Base-by-base conservation (phyloP, 768 basidiomycete species). In the Cantharellus cinnabarinus region DNA sequence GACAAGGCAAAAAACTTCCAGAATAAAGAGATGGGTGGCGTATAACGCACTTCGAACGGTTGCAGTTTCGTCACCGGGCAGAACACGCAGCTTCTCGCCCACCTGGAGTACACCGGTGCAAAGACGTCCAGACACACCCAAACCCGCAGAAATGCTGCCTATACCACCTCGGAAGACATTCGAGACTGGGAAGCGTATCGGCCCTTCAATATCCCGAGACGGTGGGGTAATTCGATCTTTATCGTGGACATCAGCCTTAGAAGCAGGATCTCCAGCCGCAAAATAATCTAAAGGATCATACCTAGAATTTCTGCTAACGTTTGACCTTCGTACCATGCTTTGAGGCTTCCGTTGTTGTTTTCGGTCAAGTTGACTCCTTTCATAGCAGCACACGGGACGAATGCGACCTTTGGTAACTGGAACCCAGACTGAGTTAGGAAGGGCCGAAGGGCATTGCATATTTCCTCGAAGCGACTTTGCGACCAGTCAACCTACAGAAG, bases 361-460 rank as follows among this genome's bases (percentile, higher is more conserved):
- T 73, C 68, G 3, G 78, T 76, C 15, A 97, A 75, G 66, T 98
- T 98, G 34, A 91, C 78, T 0, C 94, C 95, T 48, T 82, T 76
- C 74, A 91, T 86, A 0, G 93, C 95, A 14, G 81, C 86, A 3
- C 94, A 85, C 1, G 95, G 95, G 2, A 88, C 78, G 68, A 89
- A 98, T 29, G 75, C 76, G 2, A 84, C 82, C 70, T 88, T 93
- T 29, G 79, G 75, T 15, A 80, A 69, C 44, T 80, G 76, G 68
- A 91, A 98, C 2, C 95, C 95, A 5, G 90, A 83, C 65, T 94
- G 88, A 2, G 79, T 64, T 42, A 99, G 73, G 75, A 99, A 98
- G 3, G 82, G 80, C 53, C 76, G 79, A 62, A 99, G 71, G 20
- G 77, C 72, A 0, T 74, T 73, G 64, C 80, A 80, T 63, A 99